These are phyloP conservation scores for Botrytis byssoidea DNA, from an alignment of 2,329 filamentous ascomycete species.

Conservation along the genomic window DNA sequence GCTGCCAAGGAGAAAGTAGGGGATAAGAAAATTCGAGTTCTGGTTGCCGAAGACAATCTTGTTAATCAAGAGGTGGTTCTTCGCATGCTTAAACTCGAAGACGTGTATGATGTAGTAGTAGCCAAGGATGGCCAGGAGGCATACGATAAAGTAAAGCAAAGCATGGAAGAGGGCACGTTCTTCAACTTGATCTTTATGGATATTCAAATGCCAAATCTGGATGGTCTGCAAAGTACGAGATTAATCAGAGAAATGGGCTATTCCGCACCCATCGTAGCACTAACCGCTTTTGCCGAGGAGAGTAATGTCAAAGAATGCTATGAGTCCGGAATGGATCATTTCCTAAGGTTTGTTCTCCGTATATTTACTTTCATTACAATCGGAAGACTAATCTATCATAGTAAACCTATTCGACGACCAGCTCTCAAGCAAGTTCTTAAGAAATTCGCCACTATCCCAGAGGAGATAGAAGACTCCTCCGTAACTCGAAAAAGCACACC, in stretches of 20 bases:
- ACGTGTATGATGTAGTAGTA: slow-evolving; percentile 83
- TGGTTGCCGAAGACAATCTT: slow-evolving; percentile 80
- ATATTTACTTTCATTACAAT: not conserved
- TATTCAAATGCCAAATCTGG: slow-evolving; percentile 89
- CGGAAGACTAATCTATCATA: slow-evolving; percentile 31
- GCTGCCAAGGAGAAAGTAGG: slow-evolving; percentile 59
- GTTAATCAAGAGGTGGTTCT: slow-evolving; percentile 62
- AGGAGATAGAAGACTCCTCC: slow-evolving; percentile 50
- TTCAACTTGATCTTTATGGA: slow-evolving; percentile 97
- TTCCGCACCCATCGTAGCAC: slow-evolving; percentile 80
- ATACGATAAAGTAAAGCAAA: slow-evolving; percentile 78
- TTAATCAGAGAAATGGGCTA: slow-evolving; percentile 86
- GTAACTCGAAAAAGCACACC: slow-evolving; percentile 41
- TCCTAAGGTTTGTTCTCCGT: slow-evolving; percentile 50
- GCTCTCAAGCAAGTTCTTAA: slow-evolving; percentile 83
- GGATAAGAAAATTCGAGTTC: slow-evolving; percentile 68
- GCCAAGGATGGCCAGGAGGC: slow-evolving; percentile 86
- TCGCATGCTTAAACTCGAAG: slow-evolving; percentile 70
- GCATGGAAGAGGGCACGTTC: slow-evolving; percentile 68
- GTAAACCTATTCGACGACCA: slow-evolving; percentile 74
- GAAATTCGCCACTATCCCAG: slow-evolving; percentile 78
- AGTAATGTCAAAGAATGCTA: slow-evolving; percentile 84
- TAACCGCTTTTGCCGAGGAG: slow-evolving; percentile 89
- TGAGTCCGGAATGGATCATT: slow-evolving; percentile 90
- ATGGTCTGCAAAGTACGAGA: slow-evolving; percentile 81